These are phyloP conservation scores for Coniochaeta sp. DNA, from an alignment of 2,329 filamentous ascomycete species.

Conservation along the genomic window DNA sequence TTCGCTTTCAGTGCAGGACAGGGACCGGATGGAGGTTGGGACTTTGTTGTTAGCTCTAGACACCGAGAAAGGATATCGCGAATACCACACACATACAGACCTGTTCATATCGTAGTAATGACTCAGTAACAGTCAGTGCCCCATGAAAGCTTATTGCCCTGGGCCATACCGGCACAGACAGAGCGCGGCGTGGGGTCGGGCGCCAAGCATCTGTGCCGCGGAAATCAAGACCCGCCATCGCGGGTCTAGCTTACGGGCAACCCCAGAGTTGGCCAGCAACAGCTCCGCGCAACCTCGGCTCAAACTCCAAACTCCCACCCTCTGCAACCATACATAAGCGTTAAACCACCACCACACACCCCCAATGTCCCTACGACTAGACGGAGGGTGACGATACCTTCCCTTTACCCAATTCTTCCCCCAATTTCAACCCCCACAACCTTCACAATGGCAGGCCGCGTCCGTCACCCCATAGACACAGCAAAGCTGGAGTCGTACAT, in stretches of 20 bases:
- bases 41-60: not conserved
- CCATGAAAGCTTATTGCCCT: not conserved
- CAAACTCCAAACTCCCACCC: not conserved
- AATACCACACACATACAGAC: too few species aligned
- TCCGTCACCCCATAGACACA: constrained; percentile 87
- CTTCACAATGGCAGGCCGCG: constrained; percentile 67
- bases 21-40: not conserved
- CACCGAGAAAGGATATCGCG: too few species aligned
- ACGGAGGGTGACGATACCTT: not conserved
- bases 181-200: not conserved
- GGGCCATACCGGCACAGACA: not conserved
- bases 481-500: constrained; percentile 74
- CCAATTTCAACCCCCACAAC: not conserved
- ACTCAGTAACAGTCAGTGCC: too few species aligned
- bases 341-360: not conserved
- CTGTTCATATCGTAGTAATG: too few species aligned
- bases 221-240: constrained; percentile 1
- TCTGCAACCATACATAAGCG: not conserved
- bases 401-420: not conserved
- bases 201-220: not conserved
- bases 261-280: not conserved
- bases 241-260: not conserved
- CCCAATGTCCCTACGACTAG: not conserved
- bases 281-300: constrained; percentile 1
- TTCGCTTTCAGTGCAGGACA: not conserved